Evolutionary conservation across 495 filamentous ascomycete species (phyloP), one percentile per base, ranked within the genome.

Genomic region (Penicillium canariense): DNA sequence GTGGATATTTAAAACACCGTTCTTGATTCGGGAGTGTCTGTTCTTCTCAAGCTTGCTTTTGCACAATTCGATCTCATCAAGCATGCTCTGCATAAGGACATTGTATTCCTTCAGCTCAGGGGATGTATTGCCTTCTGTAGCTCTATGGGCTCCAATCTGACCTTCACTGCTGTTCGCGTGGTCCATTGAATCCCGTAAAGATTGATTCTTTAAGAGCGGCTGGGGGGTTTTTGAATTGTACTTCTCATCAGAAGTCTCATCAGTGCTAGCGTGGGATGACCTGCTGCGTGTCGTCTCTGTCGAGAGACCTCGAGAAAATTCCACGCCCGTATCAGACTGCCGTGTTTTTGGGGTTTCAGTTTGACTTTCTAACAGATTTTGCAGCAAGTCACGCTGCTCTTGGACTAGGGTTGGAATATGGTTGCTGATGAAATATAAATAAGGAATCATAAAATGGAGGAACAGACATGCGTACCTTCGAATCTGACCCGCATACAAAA

Each of bases 401-500:
- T 47, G 38, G 9, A 52, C 6, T 17, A 54, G 3, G 3, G 4
- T 36, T 30, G 47, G 34, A 14, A 52, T 15, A 48, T 53, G 31
- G 23, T 46, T 38, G 32, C 49, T 56, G 36, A 2, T 26, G 4
- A 12, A 23, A 17, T 22, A 42, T 14, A 14, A 50, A 10, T 39
- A 10, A 22, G 12, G 14, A 5, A 17, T 35, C 12, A 36, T 50
- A 46, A 0, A 20, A 20, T 15, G 7, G 8, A 11, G 17, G 15
- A 31, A 46, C 34, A 52, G 38, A 27, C 0, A 49, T 20, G 40
- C 48, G 28, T 48, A 55, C 62, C 45, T 58, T 26, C 62, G 49
- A 30, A 66, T 23, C 20, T 68, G 62, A 14, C 63, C 55, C 14
- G 69, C 69, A 53, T 68, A 73, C 38, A 60, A 65, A 27, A 76